Base-by-base conservation (phyloP, 2,329 filamentous ascomycete species). In the Trichoderma lentiforme region DNA sequence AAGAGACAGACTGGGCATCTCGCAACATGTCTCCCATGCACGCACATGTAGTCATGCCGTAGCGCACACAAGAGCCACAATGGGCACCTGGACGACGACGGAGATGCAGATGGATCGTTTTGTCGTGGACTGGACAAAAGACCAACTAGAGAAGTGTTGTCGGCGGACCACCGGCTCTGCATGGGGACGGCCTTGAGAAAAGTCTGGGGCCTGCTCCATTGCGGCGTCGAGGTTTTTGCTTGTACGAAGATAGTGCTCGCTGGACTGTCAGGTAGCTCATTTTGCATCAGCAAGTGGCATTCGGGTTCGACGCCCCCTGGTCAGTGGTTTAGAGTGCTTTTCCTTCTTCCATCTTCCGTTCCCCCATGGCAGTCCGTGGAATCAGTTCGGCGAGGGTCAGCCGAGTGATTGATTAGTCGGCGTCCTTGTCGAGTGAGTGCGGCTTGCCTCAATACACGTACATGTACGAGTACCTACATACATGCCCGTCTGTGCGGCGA, bases 1-100 rank as follows among this genome's bases (percentile, higher is more conserved):
- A 43, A 62, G n/a, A 53, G 67, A 70, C 67, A 36, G 67, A 70
- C 56, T 70, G 57, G 67, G 67, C 67, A 70, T 70, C 67, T 70
- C 67, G 56, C 68, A 71, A 71, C 24, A 43, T 43, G n/a, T 36
- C 34, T 47, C 65, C 57, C 57, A 70, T 70, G 67, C 57, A 70
- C 32, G 67, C 32, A 51, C 65, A 70, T 70, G 67, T 70, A 62
- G 67, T 70, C 67, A 62, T 70, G 67, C 67, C 39, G 57, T 70
- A 70, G 67, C 67, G 67, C 53, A 69, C 26, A 28, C 53, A 60
- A 18, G 39, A 21, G 64, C 64, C 64, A 39, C 32, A 43, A 58
- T 30, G 51, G 51, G 32, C 34, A 58, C 51, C 64, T 14, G 24
- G 39, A 18, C 56, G 9, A n/a, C 57, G 57, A 67, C 24, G 30